Evolutionary conservation across 495 filamentous ascomycete genomes (phyloP).

Genomic region (Schizothecium vesticola): DNA sequence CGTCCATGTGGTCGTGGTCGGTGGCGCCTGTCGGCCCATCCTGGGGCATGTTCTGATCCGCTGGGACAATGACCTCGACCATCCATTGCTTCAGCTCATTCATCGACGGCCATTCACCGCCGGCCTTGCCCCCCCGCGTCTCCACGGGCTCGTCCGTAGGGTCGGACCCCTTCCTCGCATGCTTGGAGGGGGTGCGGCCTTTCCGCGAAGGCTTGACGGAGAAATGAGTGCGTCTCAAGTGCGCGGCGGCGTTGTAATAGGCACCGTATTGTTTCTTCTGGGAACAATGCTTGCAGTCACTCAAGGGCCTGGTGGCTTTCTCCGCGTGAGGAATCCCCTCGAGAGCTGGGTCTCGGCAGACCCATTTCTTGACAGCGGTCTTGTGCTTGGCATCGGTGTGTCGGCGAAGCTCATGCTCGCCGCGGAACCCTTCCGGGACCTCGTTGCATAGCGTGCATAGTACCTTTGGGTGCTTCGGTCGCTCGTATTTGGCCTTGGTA

Average conservation of each 20-base stretch:
- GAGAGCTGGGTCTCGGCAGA: slow-evolving; percentile 50
- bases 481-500: slow-evolving; percentile 61
- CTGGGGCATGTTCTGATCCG: slow-evolving; percentile 27
- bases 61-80: slow-evolving; percentile 53
- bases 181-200: slow-evolving; percentile 32
- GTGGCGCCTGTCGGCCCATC: slow-evolving; percentile 16
- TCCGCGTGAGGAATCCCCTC: slow-evolving; percentile 34
- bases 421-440: slow-evolving; percentile 81
- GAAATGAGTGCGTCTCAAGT: slow-evolving; percentile 88
- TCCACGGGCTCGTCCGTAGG: slow-evolving; percentile 36
- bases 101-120: slow-evolving; percentile 80
- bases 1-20: slow-evolving; percentile 33
- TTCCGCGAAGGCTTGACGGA: slow-evolving; percentile 41
- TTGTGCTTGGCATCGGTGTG: slow-evolving; percentile 80
- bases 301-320: slow-evolving; percentile 57
- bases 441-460: slow-evolving; percentile 68
- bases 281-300: slow-evolving; percentile 83
- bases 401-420: slow-evolving; percentile 86
- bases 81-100: slow-evolving; percentile 78
- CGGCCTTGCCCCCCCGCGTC: slow-evolving; percentile 74
- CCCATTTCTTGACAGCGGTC: slow-evolving; percentile 67
- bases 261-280: slow-evolving; percentile 76
- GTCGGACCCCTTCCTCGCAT: slow-evolving; percentile 32
- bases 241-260: slow-evolving; percentile 94
- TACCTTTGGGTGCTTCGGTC: slow-evolving; percentile 72